Percentiles rank a stretch among this genome's conserved stretches.
These are phyloP conservation scores for Moniliella sp. DNA, from an alignment of 1,284 basidiomycete species.

Conservation along the genomic window DNA sequence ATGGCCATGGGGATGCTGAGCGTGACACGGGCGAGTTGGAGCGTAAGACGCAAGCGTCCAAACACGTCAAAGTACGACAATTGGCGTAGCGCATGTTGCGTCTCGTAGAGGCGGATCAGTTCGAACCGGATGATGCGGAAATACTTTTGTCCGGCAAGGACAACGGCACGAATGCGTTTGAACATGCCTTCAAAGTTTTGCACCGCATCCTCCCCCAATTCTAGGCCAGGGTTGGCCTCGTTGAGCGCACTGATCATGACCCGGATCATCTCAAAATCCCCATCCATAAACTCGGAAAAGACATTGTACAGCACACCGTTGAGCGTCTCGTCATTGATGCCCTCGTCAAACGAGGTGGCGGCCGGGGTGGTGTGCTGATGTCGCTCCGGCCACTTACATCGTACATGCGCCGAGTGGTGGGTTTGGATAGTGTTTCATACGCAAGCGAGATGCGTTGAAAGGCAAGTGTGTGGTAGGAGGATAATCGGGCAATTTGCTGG, in stretches of 20 bases:
- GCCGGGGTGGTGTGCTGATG: constrained; percentile 6
- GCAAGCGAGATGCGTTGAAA: constrained; percentile 66
- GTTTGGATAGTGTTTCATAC: constrained; percentile 55
- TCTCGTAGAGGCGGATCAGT: constrained; percentile 51
- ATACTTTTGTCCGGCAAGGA: constrained; percentile 49
- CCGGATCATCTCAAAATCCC: constrained; percentile 57
- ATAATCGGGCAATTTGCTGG: constrained; percentile 58
- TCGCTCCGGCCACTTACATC: constrained; percentile 38
- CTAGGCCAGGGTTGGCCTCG: constrained; percentile 27
- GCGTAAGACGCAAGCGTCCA: constrained; percentile 52
- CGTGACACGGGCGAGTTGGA: constrained; percentile 58
- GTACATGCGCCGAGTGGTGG: constrained; percentile 48
- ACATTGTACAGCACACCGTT: constrained; percentile 50
- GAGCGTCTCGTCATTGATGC: constrained; percentile 47
- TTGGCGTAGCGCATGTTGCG: constrained; percentile 52
- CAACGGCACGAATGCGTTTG: constrained; percentile 21
- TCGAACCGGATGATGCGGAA: constrained; percentile 52
- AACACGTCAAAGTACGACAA: constrained; percentile 56
- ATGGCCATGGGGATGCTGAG: constrained; percentile 54
- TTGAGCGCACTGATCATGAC: constrained; percentile 42
- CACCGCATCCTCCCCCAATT: constrained; percentile 32
- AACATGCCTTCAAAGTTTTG: constrained; percentile 34
- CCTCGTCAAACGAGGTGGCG: neutral
- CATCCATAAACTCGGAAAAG: constrained; percentile 61
- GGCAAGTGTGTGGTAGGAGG: constrained; percentile 50